These are phyloP conservation scores for Phyllosticta citrichinensis DNA, from an alignment of 2,329 filamentous ascomycete genomes.

Conservation along the genomic window DNA sequence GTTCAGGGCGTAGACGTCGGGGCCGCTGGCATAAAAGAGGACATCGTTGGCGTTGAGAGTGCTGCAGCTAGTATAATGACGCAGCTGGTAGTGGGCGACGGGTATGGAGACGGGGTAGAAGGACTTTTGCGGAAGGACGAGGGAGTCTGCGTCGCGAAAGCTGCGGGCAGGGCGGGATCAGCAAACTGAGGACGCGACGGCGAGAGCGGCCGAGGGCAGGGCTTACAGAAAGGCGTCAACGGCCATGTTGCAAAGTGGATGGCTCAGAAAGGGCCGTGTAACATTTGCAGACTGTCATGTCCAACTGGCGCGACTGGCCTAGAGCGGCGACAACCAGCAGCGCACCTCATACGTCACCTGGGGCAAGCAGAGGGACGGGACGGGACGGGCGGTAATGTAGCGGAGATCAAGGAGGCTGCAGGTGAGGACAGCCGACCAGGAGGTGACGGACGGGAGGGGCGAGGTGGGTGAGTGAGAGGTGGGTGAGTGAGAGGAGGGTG, in stretches of 20 bases:
- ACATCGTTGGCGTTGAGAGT: constrained; percentile 54
- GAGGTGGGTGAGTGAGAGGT: not conserved
- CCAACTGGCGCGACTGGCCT: not conserved
- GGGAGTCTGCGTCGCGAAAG: constrained; percentile 36
- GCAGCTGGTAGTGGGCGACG: constrained; percentile 68
- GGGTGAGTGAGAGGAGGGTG: not conserved
- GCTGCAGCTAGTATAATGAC: constrained; percentile 70
- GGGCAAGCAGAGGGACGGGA: not conserved
- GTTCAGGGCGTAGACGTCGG: constrained; percentile 52
- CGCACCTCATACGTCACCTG: constrained; percentile 9
- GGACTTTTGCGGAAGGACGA: constrained; percentile 34
- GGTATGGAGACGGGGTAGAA: constrained; percentile 41
- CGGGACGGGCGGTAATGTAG: not conserved
- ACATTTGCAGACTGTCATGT: constrained; percentile 15
- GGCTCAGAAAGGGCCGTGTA: constrained; percentile 17
- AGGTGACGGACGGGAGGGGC: not conserved
- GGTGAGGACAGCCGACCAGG: not conserved
- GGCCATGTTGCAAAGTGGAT: constrained; percentile 22
- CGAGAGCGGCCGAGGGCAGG: not conserved
- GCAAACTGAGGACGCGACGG: constrained; percentile 13
- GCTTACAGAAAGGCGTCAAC: constrained; percentile 29
- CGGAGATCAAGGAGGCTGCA: not conserved
- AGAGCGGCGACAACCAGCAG: not conserved
- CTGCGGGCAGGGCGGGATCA: constrained; percentile 17
- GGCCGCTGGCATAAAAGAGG: constrained; percentile 75